Evolutionary conservation across 441 rosid species (phyloP).

Genomic region (Euphorbia schlechtendalii): DNA sequence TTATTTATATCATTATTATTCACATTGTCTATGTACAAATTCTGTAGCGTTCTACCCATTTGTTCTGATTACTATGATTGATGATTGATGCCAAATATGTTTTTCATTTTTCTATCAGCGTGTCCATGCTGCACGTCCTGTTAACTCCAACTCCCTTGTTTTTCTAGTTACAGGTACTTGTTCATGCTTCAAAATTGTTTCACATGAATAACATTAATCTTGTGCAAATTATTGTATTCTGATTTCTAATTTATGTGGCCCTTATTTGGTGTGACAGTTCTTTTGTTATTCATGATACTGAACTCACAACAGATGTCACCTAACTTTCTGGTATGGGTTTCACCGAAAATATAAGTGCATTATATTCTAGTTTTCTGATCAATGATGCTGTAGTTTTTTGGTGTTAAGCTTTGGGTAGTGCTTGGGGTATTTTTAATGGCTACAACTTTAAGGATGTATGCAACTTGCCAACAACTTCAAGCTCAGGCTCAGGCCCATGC

Average conservation of each 20-base stretch:
- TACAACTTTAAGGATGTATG: slow-evolving; percentile 81
- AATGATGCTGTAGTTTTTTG: not conserved
- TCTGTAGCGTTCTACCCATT: not conserved
- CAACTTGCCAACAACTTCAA: slow-evolving; percentile 89
- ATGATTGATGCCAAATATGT: not conserved
- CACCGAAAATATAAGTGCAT: not conserved
- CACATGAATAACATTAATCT: not conserved
- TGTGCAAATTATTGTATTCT: slow-evolving; percentile 1
- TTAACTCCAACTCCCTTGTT: slow-evolving; percentile 75
- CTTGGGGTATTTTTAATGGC: slow-evolving; percentile 89
- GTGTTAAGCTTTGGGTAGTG: slow-evolving; percentile 73
- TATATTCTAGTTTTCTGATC: not conserved
- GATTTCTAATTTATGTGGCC: slow-evolving; percentile 5
- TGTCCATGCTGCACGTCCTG: slow-evolving; percentile 68
- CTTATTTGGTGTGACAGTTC: slow-evolving; percentile 34
- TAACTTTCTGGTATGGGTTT: slow-evolving; percentile 59
- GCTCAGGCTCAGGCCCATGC: slow-evolving; percentile 89
- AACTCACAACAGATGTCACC: slow-evolving; percentile 90
- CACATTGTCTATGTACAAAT: not conserved
- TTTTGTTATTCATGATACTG: slow-evolving; percentile 78
- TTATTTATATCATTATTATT: not conserved
- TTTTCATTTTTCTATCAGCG: slow-evolving; percentile 39
- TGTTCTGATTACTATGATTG: not conserved
- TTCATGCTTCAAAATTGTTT: not conserved
- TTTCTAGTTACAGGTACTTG: slow-evolving; percentile 75